Evolutionary conservation across 352 stramenopile species (phyloP), one percentile per base, ranked within the genome.

Genomic region (Sclerospora graminicola): DNA sequence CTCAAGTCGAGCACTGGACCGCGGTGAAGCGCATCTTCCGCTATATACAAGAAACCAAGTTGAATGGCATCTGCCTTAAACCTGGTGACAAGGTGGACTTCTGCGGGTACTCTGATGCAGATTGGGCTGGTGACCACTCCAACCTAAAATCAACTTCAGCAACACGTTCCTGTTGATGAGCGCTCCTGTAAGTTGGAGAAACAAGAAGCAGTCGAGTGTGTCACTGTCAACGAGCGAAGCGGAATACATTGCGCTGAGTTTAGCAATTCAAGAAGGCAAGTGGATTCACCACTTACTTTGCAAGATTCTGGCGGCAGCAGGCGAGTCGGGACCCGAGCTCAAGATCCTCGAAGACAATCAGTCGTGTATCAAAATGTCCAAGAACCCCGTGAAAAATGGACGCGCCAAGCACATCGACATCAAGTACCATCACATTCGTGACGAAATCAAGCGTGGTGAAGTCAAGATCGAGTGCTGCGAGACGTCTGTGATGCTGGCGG

Each of bases 341-440:
- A 54, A 18, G 24, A 54, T 54, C 2, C 16, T 20, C 21, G 30
- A 54, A 48, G 46, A 48, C 32, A 48, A 44, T 2, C 24, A 48
- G 9, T 39, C 33, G 28, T 54, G 46, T 23, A 38, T 53, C 19
- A 39, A 44, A 6, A 41, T 35, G 30, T 18, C 30, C 9, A 35
- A 35, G 30, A 35, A 33, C 41, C 15, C 33, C 27, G 51, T 59
- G 2, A 58, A 63, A 20, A 34, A 58, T 30, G 47, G 37, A 15
- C 46, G 51, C 24, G 48, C 52, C 15, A 67, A 67, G 42, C 48
- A 67, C 41, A 66, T 66, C 30, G 57, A 61, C 30, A 51, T 54
- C 37, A 45, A 54, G 30, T 51, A 60, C 28, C 47, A 62, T 21
- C 40, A 48, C 41, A 54, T 62, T 26, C 47, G 47, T 24, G 57